Base-by-base conservation (phyloP, 2,329 filamentous ascomycete species). In the Talaromyces atroroseus region DNA sequence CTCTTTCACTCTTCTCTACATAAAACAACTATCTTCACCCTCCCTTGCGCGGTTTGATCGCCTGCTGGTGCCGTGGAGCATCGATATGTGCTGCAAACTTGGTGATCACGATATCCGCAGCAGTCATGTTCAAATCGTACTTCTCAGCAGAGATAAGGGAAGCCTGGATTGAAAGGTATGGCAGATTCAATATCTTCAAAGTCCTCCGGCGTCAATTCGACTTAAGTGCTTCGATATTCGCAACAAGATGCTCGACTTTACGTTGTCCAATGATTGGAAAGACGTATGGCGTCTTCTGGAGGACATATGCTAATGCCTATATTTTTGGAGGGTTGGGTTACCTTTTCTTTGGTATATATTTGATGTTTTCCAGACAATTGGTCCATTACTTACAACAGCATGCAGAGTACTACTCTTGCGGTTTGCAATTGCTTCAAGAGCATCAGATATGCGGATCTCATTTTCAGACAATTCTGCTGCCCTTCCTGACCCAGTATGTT, bases 151-250 rank as follows among this genome's bases (percentile, higher is more conserved):
- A 24, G 12, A 58, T 24, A 26, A 0, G 81, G 81, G 66, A 83
- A 84, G 0, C 82, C 82, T 12, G 76, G 24, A 10, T 84, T 77
- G 57, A 85, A 85, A 2, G 72, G 65, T 23, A 68, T 67, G 12
- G 78, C 76, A 6, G 64, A 65, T 58, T 85, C 81, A 52, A 85
- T 78, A 57, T 77, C 74, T 32, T 73, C 66, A 11, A 84, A 71
- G 56, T 85, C 80, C 16, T 80, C 75, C 0, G 77, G 71, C 0
- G 76, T 77, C 55, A 85, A 67, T 32, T 68, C 63, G 34, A 84
- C 66, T 66, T 73, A 49, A 85, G 63, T 0, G 79, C 80, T 64
- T 78, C 71, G 58, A 85, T 81, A 62, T 83, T 84, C 36, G 74
- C 71, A 49, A 74, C 64, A 10, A 81, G 63, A 48, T 82, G 78